Evolutionary conservation across 495 filamentous ascomycete genomes (phyloP), one percentile per base, ranked within the genome.

Genomic region (Podospora sp.): DNA sequence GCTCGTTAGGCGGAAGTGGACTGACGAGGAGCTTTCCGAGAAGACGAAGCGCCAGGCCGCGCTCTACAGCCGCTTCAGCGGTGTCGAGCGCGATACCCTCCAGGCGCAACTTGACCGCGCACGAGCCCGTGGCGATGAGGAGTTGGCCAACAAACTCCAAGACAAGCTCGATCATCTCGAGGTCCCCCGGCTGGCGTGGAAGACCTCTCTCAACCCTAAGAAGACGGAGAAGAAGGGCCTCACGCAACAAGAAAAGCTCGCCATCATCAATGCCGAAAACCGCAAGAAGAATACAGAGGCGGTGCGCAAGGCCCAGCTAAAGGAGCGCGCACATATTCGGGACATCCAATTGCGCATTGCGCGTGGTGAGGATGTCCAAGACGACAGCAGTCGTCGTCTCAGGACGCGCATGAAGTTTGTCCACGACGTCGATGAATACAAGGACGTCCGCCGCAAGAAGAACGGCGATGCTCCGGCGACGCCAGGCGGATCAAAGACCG

Each of bases 261-360:
- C 89, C 16, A 81, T 87, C 50, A 74, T 94, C 72, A 97, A 97
- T 77, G 77, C 83, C 2, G 86, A 88, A 69, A 95, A 95, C 79
- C 90, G 93, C 56, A 87, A 87, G 62, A 84, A 87, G 68, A 96
- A 96, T 72, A 83, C 86, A 18, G 91, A 96, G 69, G 87, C 90
- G 22, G 88, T 96, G 8, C 92, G 94, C 60, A 89, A 90, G 76
- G 93, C 94, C 6, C 91, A 96, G 76, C 79, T 95, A 24, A 87
- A 87, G 68, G 94, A 98, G 81, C 83, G 89, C 18, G 85, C 85
- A 51, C 84, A 84, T 12, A 84, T 85, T n/a, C 84, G 87, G 27
- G 83, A 88, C 70, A 78, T 79, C 7, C 79, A 84, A 63, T 72
- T 71, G 58, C 86, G 83, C 18, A 75, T 86, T 53, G 84, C 82